Base-by-base conservation (phyloP, 768 basidiomycete genomes). In the Hypsizygus marmoreus region DNA sequence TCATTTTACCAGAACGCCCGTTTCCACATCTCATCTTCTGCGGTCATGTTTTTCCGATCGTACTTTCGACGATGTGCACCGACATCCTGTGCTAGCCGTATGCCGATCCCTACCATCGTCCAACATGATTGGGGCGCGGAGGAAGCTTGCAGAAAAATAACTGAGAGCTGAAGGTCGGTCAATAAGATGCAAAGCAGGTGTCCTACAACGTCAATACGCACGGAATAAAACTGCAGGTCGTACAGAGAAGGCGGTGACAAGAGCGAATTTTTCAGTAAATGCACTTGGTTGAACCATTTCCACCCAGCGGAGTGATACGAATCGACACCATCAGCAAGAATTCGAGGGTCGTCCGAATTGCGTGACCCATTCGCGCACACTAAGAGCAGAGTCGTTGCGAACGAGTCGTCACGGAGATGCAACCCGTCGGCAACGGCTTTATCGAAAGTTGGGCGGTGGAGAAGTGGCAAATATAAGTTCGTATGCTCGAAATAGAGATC, bases 11-110 rank as follows among this genome's bases (percentile, higher is more conserved):
- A 84, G 55, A 84, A 83, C 4, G 78, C 79, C 5, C 84, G 74
- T 55, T 86, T 87, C 80, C 85, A 88, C 26, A 86, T 66, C 58
- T 92, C 88, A 49, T 84, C 77, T 43, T 89, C 84, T 1, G 71
- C 59, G 0, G 74, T 75, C 23, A 69, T 64, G 5, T 57, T 59
- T 49, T 57, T 49, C 14, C 49, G 60, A 25, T 62, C 52, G 1
- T 57, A 49, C 43, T 70, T 74, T 28, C 74, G 57, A 17, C 73
- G 55, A 61, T 91, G 91, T 0, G 81, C 84, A 16, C 91, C 82
- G 11, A 88, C 81, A 54, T 93, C 89, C 58, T 90, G 84, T 1
- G 84, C 81, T 14, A 84, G 66, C 3, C 88, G 80, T 32, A 91
- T 72, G 22, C 85, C 86, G 31, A 88, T 72, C 6, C 86, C 86